These are phyloP conservation scores for Pochonia chlamydosporia DNA, from an alignment of 2,329 filamentous ascomycete species.

Conservation along the genomic window DNA sequence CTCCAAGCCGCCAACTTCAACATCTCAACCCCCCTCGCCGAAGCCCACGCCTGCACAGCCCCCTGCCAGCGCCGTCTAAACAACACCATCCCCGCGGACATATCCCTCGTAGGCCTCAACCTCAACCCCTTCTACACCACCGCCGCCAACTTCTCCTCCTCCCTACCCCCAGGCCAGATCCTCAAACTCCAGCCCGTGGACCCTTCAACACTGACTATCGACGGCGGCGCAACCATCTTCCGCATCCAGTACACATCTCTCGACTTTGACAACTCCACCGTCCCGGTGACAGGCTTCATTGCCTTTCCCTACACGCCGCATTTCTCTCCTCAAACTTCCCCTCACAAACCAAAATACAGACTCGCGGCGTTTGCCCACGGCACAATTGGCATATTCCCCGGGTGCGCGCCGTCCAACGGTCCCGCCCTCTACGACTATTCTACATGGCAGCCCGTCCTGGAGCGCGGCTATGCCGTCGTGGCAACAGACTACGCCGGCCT, in stretches of 20 bases:
- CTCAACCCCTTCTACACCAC: constrained; percentile 12
- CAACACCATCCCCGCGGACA: neutral
- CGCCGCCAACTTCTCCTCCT: constrained; percentile 9
- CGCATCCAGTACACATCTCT: constrained; percentile 14
- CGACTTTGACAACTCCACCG: constrained; percentile 9
- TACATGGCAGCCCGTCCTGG: constrained; percentile 10
- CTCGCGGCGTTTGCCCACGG: constrained; percentile 11
- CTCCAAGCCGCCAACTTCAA: neutral
- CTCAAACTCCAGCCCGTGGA: constrained; percentile 13
- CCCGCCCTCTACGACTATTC: constrained; percentile 8
- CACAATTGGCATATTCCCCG: constrained; percentile 9
- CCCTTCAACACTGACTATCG: constrained; percentile 4
- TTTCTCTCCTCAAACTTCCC: neutral
- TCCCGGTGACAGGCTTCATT: constrained; percentile 13
- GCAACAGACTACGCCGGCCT: constrained; percentile 17
- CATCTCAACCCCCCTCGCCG: neutral
- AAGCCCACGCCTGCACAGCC: neutral
- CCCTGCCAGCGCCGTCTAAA: constrained; percentile 6
- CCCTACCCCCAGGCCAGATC: constrained; percentile 9
- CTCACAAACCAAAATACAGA: neutral
- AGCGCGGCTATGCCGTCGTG: constrained; percentile 12
- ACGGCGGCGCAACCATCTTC: constrained; percentile 10
- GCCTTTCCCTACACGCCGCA: constrained; percentile 6
- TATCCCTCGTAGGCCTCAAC: constrained; percentile 1
- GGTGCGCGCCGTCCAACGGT: constrained; percentile 10